Evolutionary conservation across 2,329 filamentous ascomycete genomes (phyloP).

Genomic region (Beauveria varroae): DNA sequence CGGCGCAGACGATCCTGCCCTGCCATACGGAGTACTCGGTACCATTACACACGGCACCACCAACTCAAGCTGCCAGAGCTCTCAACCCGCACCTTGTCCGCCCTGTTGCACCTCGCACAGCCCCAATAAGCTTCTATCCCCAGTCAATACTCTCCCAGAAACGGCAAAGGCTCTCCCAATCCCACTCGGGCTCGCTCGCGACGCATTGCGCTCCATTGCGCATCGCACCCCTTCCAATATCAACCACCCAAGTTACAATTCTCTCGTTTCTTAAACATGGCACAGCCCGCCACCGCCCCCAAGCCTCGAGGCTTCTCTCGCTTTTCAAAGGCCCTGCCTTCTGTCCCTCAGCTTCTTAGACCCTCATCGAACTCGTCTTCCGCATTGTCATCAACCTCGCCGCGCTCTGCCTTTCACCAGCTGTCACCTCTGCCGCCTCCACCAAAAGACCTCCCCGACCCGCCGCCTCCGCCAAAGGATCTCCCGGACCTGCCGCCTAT

Average conservation of each 20-base stretch:
- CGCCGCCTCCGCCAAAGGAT: conserved; percentile 20
- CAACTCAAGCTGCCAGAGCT: not conserved
- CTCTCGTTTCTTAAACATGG: conserved; percentile 8
- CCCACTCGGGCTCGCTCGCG: not conserved
- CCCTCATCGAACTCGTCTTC: not conserved
- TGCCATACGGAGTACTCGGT: not conserved
- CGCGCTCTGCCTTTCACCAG: conserved; percentile 6
- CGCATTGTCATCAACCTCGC: conserved; percentile 10
- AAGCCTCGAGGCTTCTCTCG: conserved; percentile 40
- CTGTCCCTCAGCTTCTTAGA: conserved; percentile 29
- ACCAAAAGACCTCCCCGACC: conserved; percentile 19
- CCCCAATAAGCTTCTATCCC: not conserved
- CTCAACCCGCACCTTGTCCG: not conserved
- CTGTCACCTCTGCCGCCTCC: conserved; percentile 12
- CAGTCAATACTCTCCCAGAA: not conserved
- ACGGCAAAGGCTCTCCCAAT: not conserved
- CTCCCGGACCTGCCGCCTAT: conserved; percentile 13
- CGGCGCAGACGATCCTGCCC: not conserved
- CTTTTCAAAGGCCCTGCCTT: conserved; percentile 51
- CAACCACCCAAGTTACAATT: not conserved
- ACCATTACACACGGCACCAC: not conserved
- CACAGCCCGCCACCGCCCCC: conserved; percentile 18
- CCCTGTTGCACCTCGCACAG: not conserved
- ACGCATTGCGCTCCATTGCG: not conserved
- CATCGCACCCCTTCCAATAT: not conserved